Evolutionary conservation across 2,329 filamentous ascomycete genomes (phyloP), one percentile per base, ranked within the genome.

Genomic region (Penicillium decumbens): DNA sequence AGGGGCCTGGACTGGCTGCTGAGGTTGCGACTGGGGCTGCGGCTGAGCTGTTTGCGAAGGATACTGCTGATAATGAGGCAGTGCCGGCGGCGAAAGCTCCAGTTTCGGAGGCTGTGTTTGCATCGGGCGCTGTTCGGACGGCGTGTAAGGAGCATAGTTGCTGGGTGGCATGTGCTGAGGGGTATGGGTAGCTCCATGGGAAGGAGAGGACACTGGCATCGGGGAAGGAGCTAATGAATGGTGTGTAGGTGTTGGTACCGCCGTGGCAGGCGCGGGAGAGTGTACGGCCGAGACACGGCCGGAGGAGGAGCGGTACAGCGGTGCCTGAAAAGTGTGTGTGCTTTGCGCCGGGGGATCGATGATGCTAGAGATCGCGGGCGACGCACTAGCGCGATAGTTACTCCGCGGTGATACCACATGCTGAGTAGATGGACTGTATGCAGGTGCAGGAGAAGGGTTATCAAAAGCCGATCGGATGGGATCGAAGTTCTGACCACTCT

Each of bases 281-380:
- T 63, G 59, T 32, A 62, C 54, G 20, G 53, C 45, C 24, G 59
- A 56, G 49, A 59, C 59, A 56, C 63, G 59, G 20, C 54, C 55
- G 5, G 66, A 64, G 5, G 66, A 64, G 6, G 61, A 53, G 45
- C 65, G 65, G 7, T 59, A 54, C 3, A 61, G 60, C 13, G 54
- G 49, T 25, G 62, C 55, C 48, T 67, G 66, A n/a, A 64, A 43
- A 2, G 59, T 54, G 30, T 67, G 66, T 4, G 63, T 47, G 41
- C 20, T 65, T 63, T 66, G 65, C 28, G 67, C 60, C 53, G 60
- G 68, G 64, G 85, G 87, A 59, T 95, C 89, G 43, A 96, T 88
- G 49, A 96, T 79, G 70, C 89, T 95, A 5, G 89, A 86, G 59
- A 96, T 95, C 2, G 92, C 92, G 1, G 92, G 91, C 4, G 92